Conservation (phyloP, 306 rosid genomes). For the Fragaria vesca region DNA sequence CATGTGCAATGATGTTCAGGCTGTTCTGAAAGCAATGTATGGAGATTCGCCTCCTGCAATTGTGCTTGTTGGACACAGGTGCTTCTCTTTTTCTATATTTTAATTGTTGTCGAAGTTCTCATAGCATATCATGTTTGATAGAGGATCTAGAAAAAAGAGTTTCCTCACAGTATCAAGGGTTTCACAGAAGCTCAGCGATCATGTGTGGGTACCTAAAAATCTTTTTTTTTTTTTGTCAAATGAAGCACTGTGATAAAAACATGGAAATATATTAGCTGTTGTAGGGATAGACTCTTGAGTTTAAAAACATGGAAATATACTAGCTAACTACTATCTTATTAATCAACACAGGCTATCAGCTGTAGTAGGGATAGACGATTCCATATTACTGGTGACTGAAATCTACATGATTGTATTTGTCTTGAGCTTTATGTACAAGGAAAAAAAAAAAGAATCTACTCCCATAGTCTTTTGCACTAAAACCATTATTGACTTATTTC, state of each 20-base stretch:
- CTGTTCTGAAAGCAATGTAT: slow-evolving; percentile 69
- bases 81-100: slow-evolving; percentile 15
- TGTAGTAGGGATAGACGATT: background rate
- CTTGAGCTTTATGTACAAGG: background rate
- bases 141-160: background rate
- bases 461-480: background rate
- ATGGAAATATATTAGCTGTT: background rate
- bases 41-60: slow-evolving; percentile 85
- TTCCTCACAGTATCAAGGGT: background rate
- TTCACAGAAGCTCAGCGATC: background rate
- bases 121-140: background rate
- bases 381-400: background rate
- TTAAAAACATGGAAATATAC: background rate
- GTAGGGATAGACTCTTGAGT: background rate
- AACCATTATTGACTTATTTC: slow-evolving; percentile 10
- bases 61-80: slow-evolving; percentile 92
- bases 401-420: background rate
- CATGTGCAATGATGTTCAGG: slow-evolving; percentile 83
- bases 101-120: slow-evolving; percentile 15
- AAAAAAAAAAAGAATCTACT: too few relatives aligned
- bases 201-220: background rate
- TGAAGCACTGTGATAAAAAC: background rate
- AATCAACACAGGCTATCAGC: background rate
- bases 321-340: background rate
- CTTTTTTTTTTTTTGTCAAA: background rate